phyloP scores from a whole-genome alignment of 2,329 filamentous ascomycete species.

The Fusarium pininemorale region DNA sequence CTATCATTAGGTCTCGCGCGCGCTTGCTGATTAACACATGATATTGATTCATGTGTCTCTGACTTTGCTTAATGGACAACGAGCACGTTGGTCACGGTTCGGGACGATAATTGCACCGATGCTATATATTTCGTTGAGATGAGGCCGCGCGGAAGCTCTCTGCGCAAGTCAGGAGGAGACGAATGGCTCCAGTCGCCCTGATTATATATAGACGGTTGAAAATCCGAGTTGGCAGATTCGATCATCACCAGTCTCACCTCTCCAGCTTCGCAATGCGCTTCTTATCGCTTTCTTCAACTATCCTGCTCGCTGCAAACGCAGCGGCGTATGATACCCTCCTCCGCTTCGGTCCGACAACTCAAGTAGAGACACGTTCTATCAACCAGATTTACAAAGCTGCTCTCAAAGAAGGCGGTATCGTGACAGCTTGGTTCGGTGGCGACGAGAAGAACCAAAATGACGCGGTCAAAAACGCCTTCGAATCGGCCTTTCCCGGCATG shows the following conservation, averaged over 20 bases:
- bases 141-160: background rate
- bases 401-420: background rate
- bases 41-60: background rate
- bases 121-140: background rate
- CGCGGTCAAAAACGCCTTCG: background rate
- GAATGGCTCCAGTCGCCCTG: background rate
- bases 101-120: background rate
- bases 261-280: background rate
- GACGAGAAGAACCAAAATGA: background rate
- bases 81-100: background rate
- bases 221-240: background rate
- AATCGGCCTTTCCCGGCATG: background rate
- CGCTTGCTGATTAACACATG: background rate
- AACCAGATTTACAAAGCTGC: background rate
- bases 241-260: rapidly evolving
- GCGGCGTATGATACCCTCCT: background rate
- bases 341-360: background rate
- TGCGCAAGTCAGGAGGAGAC: rapidly evolving
- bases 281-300: rapidly evolving
- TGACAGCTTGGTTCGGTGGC: background rate
- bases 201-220: background rate
- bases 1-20: background rate
- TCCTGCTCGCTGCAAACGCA: background rate
- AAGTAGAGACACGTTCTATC: background rate
- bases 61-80: rapidly evolving